Base-by-base conservation (phyloP, 495 filamentous ascomycete species). In the Podospora appendiculata region DNA sequence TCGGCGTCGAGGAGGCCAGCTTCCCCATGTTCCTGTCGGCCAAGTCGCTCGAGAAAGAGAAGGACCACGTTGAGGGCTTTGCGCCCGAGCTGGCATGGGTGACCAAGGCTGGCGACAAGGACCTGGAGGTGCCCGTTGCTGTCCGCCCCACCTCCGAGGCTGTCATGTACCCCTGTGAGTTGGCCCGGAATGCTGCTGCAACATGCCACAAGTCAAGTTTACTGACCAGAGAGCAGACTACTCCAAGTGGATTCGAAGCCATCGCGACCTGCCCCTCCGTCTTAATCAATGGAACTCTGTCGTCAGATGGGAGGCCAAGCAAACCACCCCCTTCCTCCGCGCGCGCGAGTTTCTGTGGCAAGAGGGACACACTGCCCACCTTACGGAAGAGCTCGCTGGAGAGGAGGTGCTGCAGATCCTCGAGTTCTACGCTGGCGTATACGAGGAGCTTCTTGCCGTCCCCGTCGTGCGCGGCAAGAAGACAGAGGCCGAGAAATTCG, bases 231-330 rank as follows among this genome's bases (percentile, higher is more conserved):
- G 25, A 25, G 25, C 25, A 25, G 25, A 96, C 76, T 98, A 95
- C 70, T 79, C 89, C 51, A 93, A 96, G 67, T 95, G 91, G 89
- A 97, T 97, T 70, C 80, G 90, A 59, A 87, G 81, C 62, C 90
- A 97, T 72, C 81, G 93, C 58, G 94, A 97, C 62, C 84, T 98
- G 45, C 94, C 93, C 43, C 82, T 96, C 47, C 80, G 84, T 60
- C 77, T 96, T 46, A 96, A 97, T 72, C 93, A 98, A 70, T 98
- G 93, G 93, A 96, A 96, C 77, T 92, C 86, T 7, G 92, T 96
- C 47, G 92, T 96, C 35, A 16, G 32, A 59, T 98, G 93, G 93
- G 93, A 98, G 72, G 95, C 95, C 64, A 96, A 97, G 74, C 87
- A 98, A 64, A 90, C 92, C 18, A 91, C 91, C 63, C 93, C 93